A percentile compares a stretch with the other conserved stretches of the same genome.
phyloP scores from a whole-genome alignment of 2,329 filamentous ascomycete species.

The Cercospora citrullina region DNA sequence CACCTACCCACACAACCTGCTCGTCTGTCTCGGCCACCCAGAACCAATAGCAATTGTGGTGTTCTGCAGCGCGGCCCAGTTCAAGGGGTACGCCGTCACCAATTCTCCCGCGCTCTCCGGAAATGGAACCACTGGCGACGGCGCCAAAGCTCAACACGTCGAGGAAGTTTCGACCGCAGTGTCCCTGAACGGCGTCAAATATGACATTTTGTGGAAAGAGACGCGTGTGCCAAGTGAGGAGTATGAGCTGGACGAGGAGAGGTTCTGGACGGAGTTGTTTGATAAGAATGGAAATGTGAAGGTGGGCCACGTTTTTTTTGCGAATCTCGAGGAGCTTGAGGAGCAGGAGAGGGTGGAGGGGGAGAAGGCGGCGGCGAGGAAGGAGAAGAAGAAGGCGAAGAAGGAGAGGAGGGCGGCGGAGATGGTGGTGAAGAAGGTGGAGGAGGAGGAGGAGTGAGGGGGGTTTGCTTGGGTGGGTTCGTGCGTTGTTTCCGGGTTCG shows the following conservation, averaged over 20 bases:
- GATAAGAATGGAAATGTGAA: background rate
- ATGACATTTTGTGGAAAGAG: conserved; percentile 3
- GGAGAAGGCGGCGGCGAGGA: background rate
- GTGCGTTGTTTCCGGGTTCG: background rate
- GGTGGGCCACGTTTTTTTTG: conserved; percentile 2
- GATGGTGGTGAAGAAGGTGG: background rate
- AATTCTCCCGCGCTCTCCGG: background rate
- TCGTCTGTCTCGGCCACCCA: conserved; percentile 8
- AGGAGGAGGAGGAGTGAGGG: background rate
- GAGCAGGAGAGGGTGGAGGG: conserved; percentile 2
- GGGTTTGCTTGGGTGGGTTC: background rate
- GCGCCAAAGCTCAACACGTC: background rate
- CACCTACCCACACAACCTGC: background rate
- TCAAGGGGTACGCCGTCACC: background rate
- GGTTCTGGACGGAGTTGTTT: conserved; percentile 4
- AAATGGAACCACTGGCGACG: background rate
- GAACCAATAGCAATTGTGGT: background rate
- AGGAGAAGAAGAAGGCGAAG: conserved; percentile 2
- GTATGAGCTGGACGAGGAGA: background rate
- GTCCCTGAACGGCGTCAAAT: conserved; percentile 1
- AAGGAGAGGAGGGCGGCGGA: conserved; percentile 7
- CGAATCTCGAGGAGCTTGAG: background rate
- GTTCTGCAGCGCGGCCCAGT: background rate
- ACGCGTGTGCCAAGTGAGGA: background rate
- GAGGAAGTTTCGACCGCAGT: background rate